phyloP scores from a whole-genome alignment of 257 asterid species.

The Linaria vulgaris region DNA sequence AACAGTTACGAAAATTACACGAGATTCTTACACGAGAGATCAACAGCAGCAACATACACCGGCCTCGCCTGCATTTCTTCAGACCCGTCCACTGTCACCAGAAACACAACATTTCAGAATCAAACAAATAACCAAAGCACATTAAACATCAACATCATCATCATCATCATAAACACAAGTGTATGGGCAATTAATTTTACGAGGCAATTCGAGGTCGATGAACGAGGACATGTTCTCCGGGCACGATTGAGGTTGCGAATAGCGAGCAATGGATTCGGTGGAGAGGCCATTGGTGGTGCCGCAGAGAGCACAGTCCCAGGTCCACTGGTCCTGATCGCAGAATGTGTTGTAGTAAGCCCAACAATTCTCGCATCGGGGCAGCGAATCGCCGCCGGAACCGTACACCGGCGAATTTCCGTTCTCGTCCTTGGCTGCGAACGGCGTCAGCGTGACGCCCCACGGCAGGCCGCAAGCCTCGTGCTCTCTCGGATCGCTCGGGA shows the following conservation, averaged over 20 bases:
- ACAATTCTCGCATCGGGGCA: slow-evolving; percentile 96
- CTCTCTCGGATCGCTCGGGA: slow-evolving; percentile 65
- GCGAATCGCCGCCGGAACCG: slow-evolving; percentile 80
- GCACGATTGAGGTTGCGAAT: slow-evolving; percentile 73
- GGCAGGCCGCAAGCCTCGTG: slow-evolving; percentile 77
- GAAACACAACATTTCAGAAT: slow-evolving; percentile 23
- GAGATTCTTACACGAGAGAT: too few relatives aligned
- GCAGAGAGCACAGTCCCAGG: slow-evolving; percentile 89
- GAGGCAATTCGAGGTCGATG: slow-evolving; percentile 81
- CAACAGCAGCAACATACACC: slow-evolving; percentile 93
- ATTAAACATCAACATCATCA: not conserved
- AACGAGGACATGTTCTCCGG: slow-evolving; percentile 82
- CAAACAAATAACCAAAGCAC: not conserved
- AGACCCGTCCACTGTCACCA: slow-evolving; percentile 71
- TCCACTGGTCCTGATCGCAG: slow-evolving; percentile 97
- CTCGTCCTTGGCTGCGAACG: slow-evolving; percentile 89
- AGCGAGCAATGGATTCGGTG: slow-evolving; percentile 58
- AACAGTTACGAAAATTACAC: too few relatives aligned
- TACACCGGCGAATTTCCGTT: slow-evolving; percentile 72
- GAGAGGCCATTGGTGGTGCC: slow-evolving; percentile 89
- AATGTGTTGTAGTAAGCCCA: slow-evolving; percentile 89
- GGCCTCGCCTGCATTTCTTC: slow-evolving; percentile 89
- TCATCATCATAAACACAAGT: too few relatives aligned
- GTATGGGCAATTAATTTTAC: slow-evolving; percentile 38
- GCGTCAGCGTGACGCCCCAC: slow-evolving; percentile 86